Percentiles rank a stretch among this genome's conserved stretches.
These are phyloP conservation scores for Lodderomyces orthopsilosis DNA, from an alignment of 1,139 yeast species.

Conservation along the genomic window DNA sequence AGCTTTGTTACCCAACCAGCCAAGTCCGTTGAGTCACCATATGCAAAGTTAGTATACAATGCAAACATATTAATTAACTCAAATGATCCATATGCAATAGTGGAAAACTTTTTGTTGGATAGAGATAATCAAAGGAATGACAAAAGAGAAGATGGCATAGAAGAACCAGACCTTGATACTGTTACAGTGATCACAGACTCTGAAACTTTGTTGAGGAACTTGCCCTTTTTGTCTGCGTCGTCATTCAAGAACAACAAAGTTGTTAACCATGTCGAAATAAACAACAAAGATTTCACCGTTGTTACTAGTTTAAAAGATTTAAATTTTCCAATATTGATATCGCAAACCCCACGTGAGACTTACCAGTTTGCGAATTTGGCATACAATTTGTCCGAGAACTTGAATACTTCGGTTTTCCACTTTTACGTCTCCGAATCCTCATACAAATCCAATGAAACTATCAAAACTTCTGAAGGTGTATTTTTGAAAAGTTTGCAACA, in stretches of 20 bases:
- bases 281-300: slow-evolving; percentile 58
- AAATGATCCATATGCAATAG: slow-evolving; percentile 54
- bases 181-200: slow-evolving; percentile 56
- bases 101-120: slow-evolving; percentile 30
- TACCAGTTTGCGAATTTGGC: slow-evolving; percentile 48
- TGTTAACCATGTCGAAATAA: slow-evolving; percentile 61
- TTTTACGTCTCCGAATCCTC: slow-evolving; percentile 44
- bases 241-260: slow-evolving; percentile 43
- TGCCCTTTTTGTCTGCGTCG: slow-evolving; percentile 52
- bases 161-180: slow-evolving; percentile 22
- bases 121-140: slow-evolving; percentile 10
- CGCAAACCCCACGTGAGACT: slow-evolving; percentile 56
- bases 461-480: slow-evolving; percentile 17
- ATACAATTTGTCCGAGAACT: slow-evolving; percentile 50
- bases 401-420: slow-evolving; percentile 63
- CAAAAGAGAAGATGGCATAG: slow-evolving; percentile 1
- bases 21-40: slow-evolving; percentile 40
- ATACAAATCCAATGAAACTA: slow-evolving; percentile 16
- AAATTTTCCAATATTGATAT: slow-evolving; percentile 60
- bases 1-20: slow-evolving; percentile 46
- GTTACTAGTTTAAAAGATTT: slow-evolving; percentile 72
- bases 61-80: slow-evolving; percentile 39
- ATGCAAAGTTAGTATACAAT: slow-evolving; percentile 21
- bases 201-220: slow-evolving; percentile 45
- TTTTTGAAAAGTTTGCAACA: slow-evolving; percentile 17